A percentile compares a stretch with the other conserved stretches of the same genome.
Conservation (phyloP, 2,329 filamentous ascomycete genomes). For the Trichoderma citrinoviride region DNA sequence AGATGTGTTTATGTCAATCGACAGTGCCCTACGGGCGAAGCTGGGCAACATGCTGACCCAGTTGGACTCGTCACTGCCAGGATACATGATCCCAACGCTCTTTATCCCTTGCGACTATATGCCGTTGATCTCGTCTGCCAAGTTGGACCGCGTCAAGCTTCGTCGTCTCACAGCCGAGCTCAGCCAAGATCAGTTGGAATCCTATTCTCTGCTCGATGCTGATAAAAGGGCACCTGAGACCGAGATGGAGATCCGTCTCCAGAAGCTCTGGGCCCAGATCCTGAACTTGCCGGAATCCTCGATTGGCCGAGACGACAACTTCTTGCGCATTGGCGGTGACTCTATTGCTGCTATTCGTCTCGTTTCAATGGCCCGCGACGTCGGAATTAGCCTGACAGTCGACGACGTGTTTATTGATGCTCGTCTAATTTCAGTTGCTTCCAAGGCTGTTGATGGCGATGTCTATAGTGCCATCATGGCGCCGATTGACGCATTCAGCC, state of each 20-base stretch:
- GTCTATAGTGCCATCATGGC: background rate
- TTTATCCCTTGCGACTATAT: slow-evolving; percentile 42
- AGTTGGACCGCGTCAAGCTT: slow-evolving; percentile 18
- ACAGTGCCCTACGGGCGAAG: background rate
- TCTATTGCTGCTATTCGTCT: slow-evolving; percentile 23
- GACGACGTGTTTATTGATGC: slow-evolving; percentile 19
- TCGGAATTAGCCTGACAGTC: slow-evolving; percentile 23
- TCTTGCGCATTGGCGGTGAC: slow-evolving; percentile 23
- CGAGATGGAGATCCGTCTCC: slow-evolving; percentile 24
- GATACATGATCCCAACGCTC: slow-evolving; percentile 43
- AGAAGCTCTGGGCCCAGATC: slow-evolving; percentile 24
- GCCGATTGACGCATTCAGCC: slow-evolving; percentile 14
- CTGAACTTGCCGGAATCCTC: slow-evolving; percentile 1
- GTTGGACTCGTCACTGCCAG: slow-evolving; percentile 21
- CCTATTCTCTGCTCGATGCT: background rate
- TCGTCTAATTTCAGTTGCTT: slow-evolving; percentile 8
- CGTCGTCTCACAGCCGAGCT: background rate
- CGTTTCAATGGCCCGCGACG: slow-evolving; percentile 18
- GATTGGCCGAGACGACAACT: slow-evolving; percentile 23
- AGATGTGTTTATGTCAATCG: background rate
- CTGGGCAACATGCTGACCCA: background rate
- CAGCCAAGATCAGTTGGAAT: background rate
- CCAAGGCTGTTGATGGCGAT: background rate
- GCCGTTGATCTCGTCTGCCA: slow-evolving; percentile 28
- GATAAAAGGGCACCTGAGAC: slow-evolving; percentile 5